Base-by-base conservation (phyloP, 306 rosid species). In the Parietaria judaica region DNA sequence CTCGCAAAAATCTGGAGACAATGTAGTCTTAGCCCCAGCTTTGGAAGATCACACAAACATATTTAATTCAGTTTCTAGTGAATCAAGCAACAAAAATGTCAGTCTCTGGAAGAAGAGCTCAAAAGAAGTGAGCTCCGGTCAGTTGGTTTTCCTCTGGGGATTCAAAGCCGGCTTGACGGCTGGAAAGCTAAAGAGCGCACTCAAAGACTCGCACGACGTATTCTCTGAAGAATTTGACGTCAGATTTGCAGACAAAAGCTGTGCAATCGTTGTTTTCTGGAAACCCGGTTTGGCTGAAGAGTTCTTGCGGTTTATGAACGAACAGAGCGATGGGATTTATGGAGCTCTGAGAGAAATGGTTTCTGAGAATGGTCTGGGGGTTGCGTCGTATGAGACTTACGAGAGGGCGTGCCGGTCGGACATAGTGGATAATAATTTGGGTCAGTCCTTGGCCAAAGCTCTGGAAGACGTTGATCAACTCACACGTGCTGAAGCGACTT, bases 101-200 rank as follows among this genome's bases (percentile, higher is more conserved):
- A 58, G 70, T 31, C 64, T 87, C 34, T 88, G 95, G 95, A 63
- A 72, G 47, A 76, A 72, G 47, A 75, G 66, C 17, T 39, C 79
- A 67, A 80, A 71, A 76, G 83, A 71, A 67, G 78, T 85, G 57
- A 78, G 67, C 60, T 70, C 78, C 54, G 74, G 73, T 56, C 72
- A 88, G 49, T 64, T 82, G 76, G 82, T 83, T 50, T 85, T 87
- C 83, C 47, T 88, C 66, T 88, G 98, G 98, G 96, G 95, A 71
- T 88, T 85, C 58, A 71, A 76, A 51, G 50, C 36, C 44, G 83
- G 86, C 13, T 63, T 67, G 67, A 91, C 89, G 8, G 87, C 96
- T 3, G 76, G 82, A 65, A 76, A 37, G 69, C 69, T 85, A 59
- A 91, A 78, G 83, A 64, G 67, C 55, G 54, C 72, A 58, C 85